Percentiles rank a stretch among this genome's conserved stretches.
Evolutionary conservation across 2,329 filamentous ascomycete species (phyloP).

Genomic region (Colletotrichum cordylinicola): DNA sequence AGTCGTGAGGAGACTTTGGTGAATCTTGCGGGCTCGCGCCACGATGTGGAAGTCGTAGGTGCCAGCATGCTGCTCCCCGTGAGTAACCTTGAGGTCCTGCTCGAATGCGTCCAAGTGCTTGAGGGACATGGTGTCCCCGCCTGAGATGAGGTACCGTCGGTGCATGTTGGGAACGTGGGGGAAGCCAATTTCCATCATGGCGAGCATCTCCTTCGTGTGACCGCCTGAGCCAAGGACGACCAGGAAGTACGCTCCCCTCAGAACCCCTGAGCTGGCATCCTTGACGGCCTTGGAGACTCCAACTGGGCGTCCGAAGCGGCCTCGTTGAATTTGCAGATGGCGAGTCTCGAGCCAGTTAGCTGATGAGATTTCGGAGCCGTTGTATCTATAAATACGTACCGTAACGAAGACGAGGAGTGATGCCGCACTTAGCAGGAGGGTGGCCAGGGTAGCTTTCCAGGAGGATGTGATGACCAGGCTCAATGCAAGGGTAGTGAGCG

Average conservation of each 20-base stretch:
- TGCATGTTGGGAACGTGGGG: constrained; percentile 59
- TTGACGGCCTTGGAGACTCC: background rate
- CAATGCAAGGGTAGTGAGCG: constrained; percentile 7
- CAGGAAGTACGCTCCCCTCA: constrained; percentile 62
- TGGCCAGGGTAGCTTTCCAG: background rate
- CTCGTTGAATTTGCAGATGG: constrained; percentile 8
- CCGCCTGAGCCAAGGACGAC: constrained; percentile 91
- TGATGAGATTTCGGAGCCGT: background rate
- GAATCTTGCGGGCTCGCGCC: constrained; percentile 78
- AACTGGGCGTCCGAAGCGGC: background rate
- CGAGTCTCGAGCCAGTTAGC: background rate
- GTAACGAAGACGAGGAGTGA: constrained; percentile 32
- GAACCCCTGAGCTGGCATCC: constrained; percentile 6
- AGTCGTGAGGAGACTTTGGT: constrained; percentile 79
- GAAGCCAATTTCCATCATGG: constrained; percentile 72
- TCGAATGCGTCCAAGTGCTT: constrained; percentile 67
- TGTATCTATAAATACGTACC: constrained; percentile 23
- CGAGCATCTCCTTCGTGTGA: constrained; percentile 93
- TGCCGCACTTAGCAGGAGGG: background rate
- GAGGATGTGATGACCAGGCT: constrained; percentile 3
- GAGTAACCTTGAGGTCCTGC: constrained; percentile 33
- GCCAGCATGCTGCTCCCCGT: constrained; percentile 34
- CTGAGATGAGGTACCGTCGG: constrained; percentile 82
- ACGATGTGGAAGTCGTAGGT: constrained; percentile 72
- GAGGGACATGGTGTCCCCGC: constrained; percentile 77